A percentile compares a stretch with the other conserved stretches of the same genome.
Conservation (phyloP, 768 basidiomycete genomes). For the Termitomyces sp. region DNA sequence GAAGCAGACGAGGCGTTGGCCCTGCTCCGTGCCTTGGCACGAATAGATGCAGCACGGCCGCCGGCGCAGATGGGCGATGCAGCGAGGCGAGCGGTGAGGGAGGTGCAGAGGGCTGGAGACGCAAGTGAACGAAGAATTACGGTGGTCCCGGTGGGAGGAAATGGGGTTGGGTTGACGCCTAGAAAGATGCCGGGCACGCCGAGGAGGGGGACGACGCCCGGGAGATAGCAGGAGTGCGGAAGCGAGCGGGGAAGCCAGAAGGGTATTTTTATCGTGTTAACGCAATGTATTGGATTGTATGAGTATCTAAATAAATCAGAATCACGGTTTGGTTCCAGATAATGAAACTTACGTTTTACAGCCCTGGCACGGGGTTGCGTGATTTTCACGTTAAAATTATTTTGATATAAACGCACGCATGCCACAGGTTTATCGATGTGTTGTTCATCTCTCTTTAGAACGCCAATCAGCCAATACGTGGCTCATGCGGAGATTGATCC, state of each 20-base stretch:
- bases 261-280: not conserved
- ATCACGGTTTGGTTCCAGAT: not conserved
- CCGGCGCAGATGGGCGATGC: constrained; percentile 66
- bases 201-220: constrained; percentile 46
- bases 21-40: constrained; percentile 60
- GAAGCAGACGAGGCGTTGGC: constrained; percentile 41
- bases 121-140: constrained; percentile 51
- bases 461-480: no score
- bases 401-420: no score
- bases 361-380: not conserved
- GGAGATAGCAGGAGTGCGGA: constrained; percentile 12
- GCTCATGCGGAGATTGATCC: no score
- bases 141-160: constrained; percentile 34
- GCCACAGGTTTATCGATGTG: no score
- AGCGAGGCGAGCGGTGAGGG: constrained; percentile 61
- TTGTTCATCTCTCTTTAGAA: no score
- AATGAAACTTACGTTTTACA: not conserved
- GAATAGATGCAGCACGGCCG: constrained; percentile 62
- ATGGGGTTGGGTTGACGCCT: constrained; percentile 42
- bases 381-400: no score
- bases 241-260: not conserved
- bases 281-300: not conserved
- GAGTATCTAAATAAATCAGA: not conserved
- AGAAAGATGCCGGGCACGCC: constrained; percentile 66
- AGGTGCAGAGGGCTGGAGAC: constrained; percentile 62